Conservation (phyloP, 1,284 basidiomycete species). For the Erythrobasidium hasegawianum region DNA sequence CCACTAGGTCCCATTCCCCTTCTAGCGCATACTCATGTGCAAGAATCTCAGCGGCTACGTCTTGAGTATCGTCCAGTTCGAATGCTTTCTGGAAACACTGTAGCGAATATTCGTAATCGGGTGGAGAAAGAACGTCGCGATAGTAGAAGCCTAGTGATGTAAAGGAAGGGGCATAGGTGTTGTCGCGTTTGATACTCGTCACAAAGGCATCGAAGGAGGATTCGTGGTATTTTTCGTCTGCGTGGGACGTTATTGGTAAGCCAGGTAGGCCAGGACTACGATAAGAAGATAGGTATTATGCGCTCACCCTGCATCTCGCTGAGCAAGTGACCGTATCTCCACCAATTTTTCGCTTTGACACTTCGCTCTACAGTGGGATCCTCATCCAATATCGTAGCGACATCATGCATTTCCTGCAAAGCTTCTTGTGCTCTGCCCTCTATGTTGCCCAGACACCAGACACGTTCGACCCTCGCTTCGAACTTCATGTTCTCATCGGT, state of each 20-base stretch:
- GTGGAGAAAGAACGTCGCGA: conserved; percentile 63
- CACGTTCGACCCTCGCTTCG: conserved; percentile 73
- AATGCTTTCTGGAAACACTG: conserved; percentile 99
- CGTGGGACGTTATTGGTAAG: no score
- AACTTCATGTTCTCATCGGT: conserved; percentile 54
- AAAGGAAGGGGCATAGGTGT: conserved; percentile 82
- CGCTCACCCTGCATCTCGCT: conserved; percentile 71
- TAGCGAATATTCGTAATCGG: conserved; percentile 77
- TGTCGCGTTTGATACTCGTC: conserved; percentile 68
- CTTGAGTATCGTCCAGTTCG: conserved; percentile 86
- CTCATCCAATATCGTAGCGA: conserved; percentile 59
- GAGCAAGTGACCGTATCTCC: conserved; percentile 72
- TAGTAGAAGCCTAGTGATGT: conserved; percentile 93
- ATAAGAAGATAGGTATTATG: no score
- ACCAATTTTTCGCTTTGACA: conserved; percentile 56
- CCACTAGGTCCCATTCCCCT: conserved; percentile 91
- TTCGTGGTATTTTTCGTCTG: conserved; percentile 46
- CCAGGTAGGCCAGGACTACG: no score
- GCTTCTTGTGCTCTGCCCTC: conserved; percentile 58
- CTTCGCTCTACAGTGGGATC: conserved; percentile 35
- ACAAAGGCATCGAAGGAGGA: conserved; percentile 79
- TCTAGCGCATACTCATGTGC: conserved; percentile 89
- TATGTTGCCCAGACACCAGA: conserved; percentile 64
- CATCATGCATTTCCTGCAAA: conserved; percentile 57
- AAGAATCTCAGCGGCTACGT: conserved; percentile 74